These are phyloP conservation scores for Paspalum notatum DNA, from an alignment of 176 grass and related monocot genomes.

Conservation along the genomic window DNA sequence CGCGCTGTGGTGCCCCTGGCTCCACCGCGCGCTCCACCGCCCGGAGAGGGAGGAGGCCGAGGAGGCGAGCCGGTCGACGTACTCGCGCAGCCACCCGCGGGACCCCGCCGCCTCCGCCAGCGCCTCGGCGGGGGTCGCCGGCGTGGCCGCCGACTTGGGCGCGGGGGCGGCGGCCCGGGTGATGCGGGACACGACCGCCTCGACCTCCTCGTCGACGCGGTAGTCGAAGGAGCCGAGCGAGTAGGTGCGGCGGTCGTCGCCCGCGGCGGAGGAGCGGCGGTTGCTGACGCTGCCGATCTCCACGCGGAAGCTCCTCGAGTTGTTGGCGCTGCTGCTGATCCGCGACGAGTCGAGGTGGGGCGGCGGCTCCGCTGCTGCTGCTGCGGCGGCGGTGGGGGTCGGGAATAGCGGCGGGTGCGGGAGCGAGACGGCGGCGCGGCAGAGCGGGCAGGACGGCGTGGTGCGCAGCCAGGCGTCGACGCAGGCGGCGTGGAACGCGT, in stretches of 20 bases:
- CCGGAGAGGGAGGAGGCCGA: slow-evolving; percentile 75
- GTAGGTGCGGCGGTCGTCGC: slow-evolving; percentile 63
- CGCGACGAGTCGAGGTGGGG: slow-evolving; percentile 9
- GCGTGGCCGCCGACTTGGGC: neutral
- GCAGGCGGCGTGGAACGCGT: slow-evolving; percentile 88
- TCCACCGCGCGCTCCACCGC: slow-evolving; percentile 78
- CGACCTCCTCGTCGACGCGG: slow-evolving; percentile 82
- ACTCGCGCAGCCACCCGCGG: slow-evolving; percentile 84
- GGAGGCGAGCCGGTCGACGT: slow-evolving; percentile 82
- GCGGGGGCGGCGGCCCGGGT: slow-evolving; percentile 34
- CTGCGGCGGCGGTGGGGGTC: neutral
- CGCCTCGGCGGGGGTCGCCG: slow-evolving; percentile 51
- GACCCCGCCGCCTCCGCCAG: slow-evolving; percentile 73
- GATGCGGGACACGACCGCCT: slow-evolving; percentile 78
- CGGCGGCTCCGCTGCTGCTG: neutral
- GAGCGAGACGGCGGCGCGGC: slow-evolving; percentile 72
- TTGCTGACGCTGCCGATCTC: slow-evolving; percentile 90
- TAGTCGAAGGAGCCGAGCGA: slow-evolving; percentile 91
- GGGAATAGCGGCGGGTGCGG: slow-evolving; percentile 66
- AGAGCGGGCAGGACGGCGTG: slow-evolving; percentile 86
- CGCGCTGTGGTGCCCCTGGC: slow-evolving; percentile 53
- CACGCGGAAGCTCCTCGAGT: slow-evolving; percentile 72
- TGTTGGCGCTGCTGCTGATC: slow-evolving; percentile 38
- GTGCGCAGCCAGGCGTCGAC: slow-evolving; percentile 90
- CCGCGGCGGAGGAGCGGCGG: slow-evolving; percentile 53